A percentile compares a stretch with the other conserved stretches of the same genome.
phyloP scores from a whole-genome alignment of 2,329 filamentous ascomycete species.

The Curvularia eragrostidis region DNA sequence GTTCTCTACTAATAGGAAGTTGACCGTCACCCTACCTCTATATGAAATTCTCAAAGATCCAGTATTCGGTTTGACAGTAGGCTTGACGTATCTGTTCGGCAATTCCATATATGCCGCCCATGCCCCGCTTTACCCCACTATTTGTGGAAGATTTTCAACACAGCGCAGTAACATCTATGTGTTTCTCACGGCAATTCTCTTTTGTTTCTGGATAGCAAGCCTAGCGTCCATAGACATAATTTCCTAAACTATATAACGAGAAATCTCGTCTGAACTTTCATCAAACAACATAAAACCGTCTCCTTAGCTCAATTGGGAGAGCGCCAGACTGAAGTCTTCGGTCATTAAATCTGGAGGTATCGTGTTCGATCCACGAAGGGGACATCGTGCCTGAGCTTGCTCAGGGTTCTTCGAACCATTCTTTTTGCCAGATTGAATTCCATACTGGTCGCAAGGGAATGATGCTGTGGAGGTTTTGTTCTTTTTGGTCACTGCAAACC shows the following conservation, averaged over 20 bases:
- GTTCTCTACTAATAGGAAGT: neutral
- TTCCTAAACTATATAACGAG: no score
- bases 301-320: slow-evolving; percentile 32
- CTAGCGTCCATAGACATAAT: no score
- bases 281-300: slow-evolving; percentile 21
- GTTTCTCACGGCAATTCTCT: neutral
- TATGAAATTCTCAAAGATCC: no score
- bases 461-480: neutral
- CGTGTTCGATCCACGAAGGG: no score
- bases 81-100: neutral
- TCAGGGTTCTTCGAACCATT: slow-evolving; percentile 22
- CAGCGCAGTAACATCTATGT: neutral
- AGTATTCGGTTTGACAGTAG: no score
- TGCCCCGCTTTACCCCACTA: slow-evolving; percentile 6
- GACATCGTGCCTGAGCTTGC: slow-evolving; percentile 25
- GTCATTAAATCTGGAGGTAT: slow-evolving; percentile 29
- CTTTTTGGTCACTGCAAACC: neutral
- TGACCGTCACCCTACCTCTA: no score
- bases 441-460: neutral
- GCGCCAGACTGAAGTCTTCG: slow-evolving; percentile 30
- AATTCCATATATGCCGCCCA: neutral
- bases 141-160: neutral
- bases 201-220: neutral
- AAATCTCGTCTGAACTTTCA: no score
- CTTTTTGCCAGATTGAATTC: neutral